Evolutionary conservation across 257 asterid genomes (phyloP).

Genomic region (Solanum sitiens): DNA sequence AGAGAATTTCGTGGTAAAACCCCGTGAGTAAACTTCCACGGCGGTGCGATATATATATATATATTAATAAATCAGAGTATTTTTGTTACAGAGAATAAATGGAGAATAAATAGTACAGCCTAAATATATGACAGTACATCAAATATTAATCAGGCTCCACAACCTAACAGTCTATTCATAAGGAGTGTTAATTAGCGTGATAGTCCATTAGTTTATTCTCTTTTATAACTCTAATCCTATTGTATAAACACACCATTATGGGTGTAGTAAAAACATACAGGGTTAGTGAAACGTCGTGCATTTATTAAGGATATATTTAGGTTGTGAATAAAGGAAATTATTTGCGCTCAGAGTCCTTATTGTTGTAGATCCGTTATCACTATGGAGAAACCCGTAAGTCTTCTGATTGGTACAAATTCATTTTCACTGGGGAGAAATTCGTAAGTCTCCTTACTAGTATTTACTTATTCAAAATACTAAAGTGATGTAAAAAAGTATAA

Average conservation of each 20-base stretch:
- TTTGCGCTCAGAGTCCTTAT: not conserved
- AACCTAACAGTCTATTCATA: too few species aligned
- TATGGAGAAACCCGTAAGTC: not conserved
- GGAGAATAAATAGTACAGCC: too few species aligned
- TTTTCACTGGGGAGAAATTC: not conserved
- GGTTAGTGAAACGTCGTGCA: not conserved
- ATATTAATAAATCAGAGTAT: too few species aligned
- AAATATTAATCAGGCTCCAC: too few species aligned
- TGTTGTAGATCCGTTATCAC: not conserved
- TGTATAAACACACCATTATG: not conserved
- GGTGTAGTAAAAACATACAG: too few species aligned
- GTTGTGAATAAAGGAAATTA: not conserved
- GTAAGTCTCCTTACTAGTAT: not conserved
- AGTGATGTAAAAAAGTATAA: not conserved
- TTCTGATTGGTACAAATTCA: too few species aligned
- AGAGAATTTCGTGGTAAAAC: too few species aligned
- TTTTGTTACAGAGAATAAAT: too few species aligned
- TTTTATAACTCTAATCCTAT: not conserved
- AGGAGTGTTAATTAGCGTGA: not conserved
- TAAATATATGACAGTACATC: too few species aligned
- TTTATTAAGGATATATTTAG: too few species aligned
- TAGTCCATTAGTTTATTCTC: not conserved
- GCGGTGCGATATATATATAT: too few species aligned
- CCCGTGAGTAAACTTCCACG: too few species aligned
- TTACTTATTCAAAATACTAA: not conserved